Conservation (phyloP, 2,329 filamentous ascomycete species). For the Xylariaceae sp. region DNA sequence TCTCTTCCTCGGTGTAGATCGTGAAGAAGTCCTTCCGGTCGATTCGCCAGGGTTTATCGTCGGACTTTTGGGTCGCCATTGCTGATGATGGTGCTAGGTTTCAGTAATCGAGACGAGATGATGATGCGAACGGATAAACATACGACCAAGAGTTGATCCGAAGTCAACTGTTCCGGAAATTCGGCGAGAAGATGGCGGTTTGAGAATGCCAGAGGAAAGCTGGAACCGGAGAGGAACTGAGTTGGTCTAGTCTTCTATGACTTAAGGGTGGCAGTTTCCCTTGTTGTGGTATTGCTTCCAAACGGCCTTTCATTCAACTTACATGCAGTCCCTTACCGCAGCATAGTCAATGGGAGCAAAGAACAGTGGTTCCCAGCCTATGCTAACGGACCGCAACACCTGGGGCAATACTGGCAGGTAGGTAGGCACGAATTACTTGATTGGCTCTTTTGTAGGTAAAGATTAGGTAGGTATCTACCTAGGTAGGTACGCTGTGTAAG, state of each 20-base stretch:
- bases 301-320: background rate
- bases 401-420: no score
- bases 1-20: constrained; percentile 16
- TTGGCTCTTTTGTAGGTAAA: no score
- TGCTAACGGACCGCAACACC: no score
- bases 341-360: no score
- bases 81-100: background rate
- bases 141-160: background rate
- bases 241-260: background rate
- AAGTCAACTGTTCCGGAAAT: background rate
- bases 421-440: no score
- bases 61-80: background rate
- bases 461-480: no score
- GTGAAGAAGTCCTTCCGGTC: constrained; percentile 1
- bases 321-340: no score
- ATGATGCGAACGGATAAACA: background rate
- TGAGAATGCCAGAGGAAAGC: background rate
- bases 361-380: no score
- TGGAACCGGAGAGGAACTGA: background rate
- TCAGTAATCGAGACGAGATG: background rate
- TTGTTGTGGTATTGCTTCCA: background rate
- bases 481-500: no score
- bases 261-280: background rate
- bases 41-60: background rate
- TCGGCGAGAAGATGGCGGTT: background rate